Conservation (phyloP, 805 yeast species). For the Jamesozyma rosinii region DNA sequence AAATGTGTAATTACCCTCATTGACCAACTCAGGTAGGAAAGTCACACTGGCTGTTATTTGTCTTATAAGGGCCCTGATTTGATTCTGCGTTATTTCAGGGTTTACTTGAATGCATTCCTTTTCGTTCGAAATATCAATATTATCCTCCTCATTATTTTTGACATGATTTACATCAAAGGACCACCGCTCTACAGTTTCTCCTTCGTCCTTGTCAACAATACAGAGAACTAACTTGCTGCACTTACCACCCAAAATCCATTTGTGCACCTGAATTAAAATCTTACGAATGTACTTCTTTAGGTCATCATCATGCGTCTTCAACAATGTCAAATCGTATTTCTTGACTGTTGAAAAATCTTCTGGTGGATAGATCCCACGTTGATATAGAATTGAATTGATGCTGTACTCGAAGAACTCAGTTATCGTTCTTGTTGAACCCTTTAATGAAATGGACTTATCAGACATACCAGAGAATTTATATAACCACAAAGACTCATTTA, state of each 20-base stretch:
- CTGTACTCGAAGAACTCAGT: constrained; percentile 80
- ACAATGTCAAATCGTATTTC: constrained; percentile 70
- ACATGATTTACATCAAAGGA: constrained; percentile 53
- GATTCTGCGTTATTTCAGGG: constrained; percentile 44
- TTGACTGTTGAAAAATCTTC: constrained; percentile 72
- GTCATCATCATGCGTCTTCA: constrained; percentile 67
- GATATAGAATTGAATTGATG: constrained; percentile 73
- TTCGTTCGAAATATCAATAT: constrained; percentile 19
- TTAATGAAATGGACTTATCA: constrained; percentile 35
- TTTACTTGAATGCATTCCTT: constrained; percentile 17
- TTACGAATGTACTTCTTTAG: constrained; percentile 57
- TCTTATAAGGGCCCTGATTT: constrained; percentile 77
- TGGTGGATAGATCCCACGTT: constrained; percentile 81
- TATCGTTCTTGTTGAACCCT: constrained; percentile 71
- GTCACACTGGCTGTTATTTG: constrained; percentile 85
- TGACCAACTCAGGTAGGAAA: constrained; percentile 64
- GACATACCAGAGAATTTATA: neutral
- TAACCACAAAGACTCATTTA: neutral
- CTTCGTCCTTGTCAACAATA: constrained; percentile 57
- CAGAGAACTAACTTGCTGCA: constrained; percentile 63
- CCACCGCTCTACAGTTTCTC: constrained; percentile 77
- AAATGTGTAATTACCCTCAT: constrained; percentile 57
- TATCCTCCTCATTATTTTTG: constrained; percentile 4
- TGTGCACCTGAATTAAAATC: constrained; percentile 59
- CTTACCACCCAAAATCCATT: constrained; percentile 65